These are phyloP conservation scores for Agrocybe praecox DNA, from an alignment of 768 basidiomycete genomes.

Conservation along the genomic window DNA sequence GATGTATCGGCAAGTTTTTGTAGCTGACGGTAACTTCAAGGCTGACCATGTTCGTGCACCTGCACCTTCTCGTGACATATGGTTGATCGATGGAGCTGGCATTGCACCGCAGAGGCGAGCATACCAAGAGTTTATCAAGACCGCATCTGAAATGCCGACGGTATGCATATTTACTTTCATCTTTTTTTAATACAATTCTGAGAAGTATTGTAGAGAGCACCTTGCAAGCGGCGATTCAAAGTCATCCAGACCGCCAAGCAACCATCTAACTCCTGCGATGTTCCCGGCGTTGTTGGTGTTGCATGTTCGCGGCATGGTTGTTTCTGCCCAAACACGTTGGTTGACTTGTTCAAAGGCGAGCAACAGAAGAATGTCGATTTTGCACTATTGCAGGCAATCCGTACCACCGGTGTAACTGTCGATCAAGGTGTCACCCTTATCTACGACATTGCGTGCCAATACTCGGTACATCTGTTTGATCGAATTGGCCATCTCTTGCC, in stretches of 20 bases:
- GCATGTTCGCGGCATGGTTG: background rate
- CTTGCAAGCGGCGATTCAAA: background rate
- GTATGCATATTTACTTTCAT: background rate
- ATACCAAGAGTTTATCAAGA: background rate
- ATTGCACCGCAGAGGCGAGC: constrained; percentile 3
- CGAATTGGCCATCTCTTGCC: background rate
- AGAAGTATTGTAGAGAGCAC: background rate
- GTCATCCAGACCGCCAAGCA: background rate
- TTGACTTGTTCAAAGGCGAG: background rate
- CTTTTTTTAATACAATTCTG: too few relatives aligned
- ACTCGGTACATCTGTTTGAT: background rate
- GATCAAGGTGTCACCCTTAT: background rate
- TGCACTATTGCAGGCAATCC: constrained; percentile 1
- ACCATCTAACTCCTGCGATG: background rate
- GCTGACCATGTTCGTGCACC: constrained; percentile 11
- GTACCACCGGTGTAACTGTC: background rate
- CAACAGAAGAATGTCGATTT: background rate
- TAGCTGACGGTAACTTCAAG: constrained; percentile 16
- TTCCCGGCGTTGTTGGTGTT: background rate
- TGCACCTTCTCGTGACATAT: background rate
- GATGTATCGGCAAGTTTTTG: constrained; percentile 5
- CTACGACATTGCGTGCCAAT: background rate
- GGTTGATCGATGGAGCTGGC: constrained; percentile 13
- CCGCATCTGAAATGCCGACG: background rate
- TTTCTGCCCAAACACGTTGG: background rate